A percentile compares a stretch with the other conserved stretches of the same genome.
Evolutionary conservation across 2,329 filamentous ascomycete genomes (phyloP).

Genomic region (Paraphoma sp.): DNA sequence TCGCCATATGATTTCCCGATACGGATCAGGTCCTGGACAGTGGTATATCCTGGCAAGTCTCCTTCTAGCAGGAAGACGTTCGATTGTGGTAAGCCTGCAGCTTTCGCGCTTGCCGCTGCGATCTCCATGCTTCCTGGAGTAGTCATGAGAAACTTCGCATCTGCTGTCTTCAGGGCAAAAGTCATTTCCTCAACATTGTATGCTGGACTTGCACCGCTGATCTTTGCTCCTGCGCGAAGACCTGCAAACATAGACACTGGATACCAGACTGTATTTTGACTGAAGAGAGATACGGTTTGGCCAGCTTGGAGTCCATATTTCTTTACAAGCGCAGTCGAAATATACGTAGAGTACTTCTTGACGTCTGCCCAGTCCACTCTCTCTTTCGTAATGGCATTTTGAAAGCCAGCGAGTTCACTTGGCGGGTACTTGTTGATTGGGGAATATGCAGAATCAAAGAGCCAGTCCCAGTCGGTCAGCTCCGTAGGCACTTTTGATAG

Average conservation of each 20-base stretch:
- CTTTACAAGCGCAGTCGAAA: slow-evolving; percentile 66
- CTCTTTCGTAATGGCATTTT: slow-evolving; percentile 66
- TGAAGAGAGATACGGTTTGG: slow-evolving; percentile 67
- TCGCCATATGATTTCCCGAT: slow-evolving; percentile 53
- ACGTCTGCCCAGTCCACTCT: slow-evolving; percentile 65
- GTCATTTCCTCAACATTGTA: slow-evolving; percentile 74
- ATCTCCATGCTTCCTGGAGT: slow-evolving; percentile 62
- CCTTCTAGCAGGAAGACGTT: slow-evolving; percentile 66
- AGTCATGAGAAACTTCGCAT: slow-evolving; percentile 66
- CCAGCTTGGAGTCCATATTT: slow-evolving; percentile 61
- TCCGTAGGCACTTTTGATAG: slow-evolving; percentile 57
- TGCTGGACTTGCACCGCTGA: slow-evolving; percentile 68
- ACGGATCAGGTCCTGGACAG: slow-evolving; percentile 54
- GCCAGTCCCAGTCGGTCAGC: slow-evolving; percentile 66
- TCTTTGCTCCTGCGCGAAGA: slow-evolving; percentile 61
- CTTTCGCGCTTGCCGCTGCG: slow-evolving; percentile 60
- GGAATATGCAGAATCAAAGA: slow-evolving; percentile 64
- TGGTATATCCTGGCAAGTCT: slow-evolving; percentile 57
- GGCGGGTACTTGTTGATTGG: slow-evolving; percentile 52
- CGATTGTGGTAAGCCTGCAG: slow-evolving; percentile 60
- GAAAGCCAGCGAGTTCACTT: slow-evolving; percentile 58
- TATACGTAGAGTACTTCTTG: slow-evolving; percentile 62
- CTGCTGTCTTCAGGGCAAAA: slow-evolving; percentile 65
- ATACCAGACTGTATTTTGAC: slow-evolving; percentile 71
- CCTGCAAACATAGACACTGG: slow-evolving; percentile 67